A percentile compares a stretch with the other conserved stretches of the same genome.
Evolutionary conservation across 129 eudicot species (phyloP).

Genomic region (Centaurea solstitialis): DNA sequence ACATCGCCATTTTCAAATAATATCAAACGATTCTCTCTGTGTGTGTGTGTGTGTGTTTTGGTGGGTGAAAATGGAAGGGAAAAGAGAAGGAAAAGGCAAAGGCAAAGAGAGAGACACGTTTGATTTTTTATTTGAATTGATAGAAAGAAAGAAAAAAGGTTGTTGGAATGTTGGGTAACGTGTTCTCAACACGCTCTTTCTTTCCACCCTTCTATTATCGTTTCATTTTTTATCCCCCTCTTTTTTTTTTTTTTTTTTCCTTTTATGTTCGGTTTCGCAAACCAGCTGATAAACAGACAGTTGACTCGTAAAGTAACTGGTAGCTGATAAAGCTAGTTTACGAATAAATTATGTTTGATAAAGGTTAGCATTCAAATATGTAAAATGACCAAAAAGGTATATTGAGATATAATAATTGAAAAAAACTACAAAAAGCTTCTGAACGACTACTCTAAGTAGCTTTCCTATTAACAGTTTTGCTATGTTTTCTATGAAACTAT

Average conservation of each 20-base stretch:
- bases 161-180: constrained; percentile 28
- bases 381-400: too few relatives aligned
- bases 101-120: constrained; percentile 79
- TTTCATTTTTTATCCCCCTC: background rate
- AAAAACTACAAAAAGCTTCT: too few relatives aligned
- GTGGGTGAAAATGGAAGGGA: background rate
- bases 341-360: too few relatives aligned
- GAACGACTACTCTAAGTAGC: too few relatives aligned
- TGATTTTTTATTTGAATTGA: background rate
- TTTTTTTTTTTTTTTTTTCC: background rate
- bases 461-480: too few relatives aligned
- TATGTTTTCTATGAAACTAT: too few relatives aligned
- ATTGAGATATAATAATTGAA: too few relatives aligned
- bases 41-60: constrained; percentile 14
- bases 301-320: too few relatives aligned
- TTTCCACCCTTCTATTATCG: constrained; percentile 19
- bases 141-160: background rate
- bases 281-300: too few relatives aligned
- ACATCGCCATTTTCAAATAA: constrained; percentile 41
- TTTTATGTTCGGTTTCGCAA: too few relatives aligned
- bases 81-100: background rate
- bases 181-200: constrained; percentile 63
- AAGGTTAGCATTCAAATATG: too few relatives aligned
- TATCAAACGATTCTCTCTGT: background rate
- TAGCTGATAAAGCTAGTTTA: too few relatives aligned